phyloP scores from a whole-genome alignment of 176 grass and related monocot genomes.

The Carex kokanica region DNA sequence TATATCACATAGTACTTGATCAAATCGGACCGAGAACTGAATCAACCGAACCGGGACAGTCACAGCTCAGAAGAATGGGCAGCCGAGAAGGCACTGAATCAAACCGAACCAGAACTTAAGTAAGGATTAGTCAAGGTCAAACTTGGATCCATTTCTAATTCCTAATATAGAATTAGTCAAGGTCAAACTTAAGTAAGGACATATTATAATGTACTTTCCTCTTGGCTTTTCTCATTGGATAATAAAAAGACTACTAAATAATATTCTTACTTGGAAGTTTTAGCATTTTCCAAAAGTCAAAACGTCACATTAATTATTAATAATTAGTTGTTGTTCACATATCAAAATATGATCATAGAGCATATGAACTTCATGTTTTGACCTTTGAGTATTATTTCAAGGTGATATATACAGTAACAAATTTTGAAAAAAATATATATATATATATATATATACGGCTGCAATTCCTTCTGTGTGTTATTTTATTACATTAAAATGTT shows the following conservation, averaged over 20 bases:
- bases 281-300: neutral
- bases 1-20: too few relatives aligned
- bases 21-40: too few relatives aligned
- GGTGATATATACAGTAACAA: neutral
- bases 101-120: too few relatives aligned
- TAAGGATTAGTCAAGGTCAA: too few relatives aligned
- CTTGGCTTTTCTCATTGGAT: slow-evolving; percentile 13
- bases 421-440: neutral
- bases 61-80: too few relatives aligned
- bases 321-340: neutral
- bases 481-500: neutral
- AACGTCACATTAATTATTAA: neutral
- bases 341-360: neutral
- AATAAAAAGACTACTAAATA: neutral
- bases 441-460: too few relatives aligned
- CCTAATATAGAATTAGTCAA: slow-evolving; percentile 29
- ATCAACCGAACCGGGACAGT: too few relatives aligned
- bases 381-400: neutral
- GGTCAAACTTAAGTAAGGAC: slow-evolving; percentile 25
- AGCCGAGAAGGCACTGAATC: too few relatives aligned
- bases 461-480: neutral
- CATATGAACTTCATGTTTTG: neutral
- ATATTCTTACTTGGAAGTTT: neutral
- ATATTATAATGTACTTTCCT: slow-evolving; percentile 7
- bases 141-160: slow-evolving; percentile 26